Conservation (phyloP, 2,329 filamentous ascomycete species). For the Ceratocystis lukuohia region DNA sequence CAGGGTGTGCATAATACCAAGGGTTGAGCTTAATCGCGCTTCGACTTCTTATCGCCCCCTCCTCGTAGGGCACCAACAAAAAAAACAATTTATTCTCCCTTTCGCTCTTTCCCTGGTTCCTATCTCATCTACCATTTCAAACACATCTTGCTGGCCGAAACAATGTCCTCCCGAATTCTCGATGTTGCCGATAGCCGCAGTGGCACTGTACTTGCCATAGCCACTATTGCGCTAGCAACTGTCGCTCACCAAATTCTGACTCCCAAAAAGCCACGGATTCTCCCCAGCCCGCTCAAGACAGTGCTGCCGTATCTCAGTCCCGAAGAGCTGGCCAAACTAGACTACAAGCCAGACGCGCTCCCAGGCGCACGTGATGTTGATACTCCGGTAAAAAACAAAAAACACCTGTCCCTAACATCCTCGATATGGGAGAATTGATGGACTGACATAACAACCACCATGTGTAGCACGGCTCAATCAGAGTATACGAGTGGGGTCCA, state of each 20-base stretch:
- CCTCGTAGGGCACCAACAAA: not conserved
- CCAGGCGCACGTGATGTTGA: constrained; percentile 60
- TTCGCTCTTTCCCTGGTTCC: not conserved
- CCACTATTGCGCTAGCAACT: constrained; percentile 30
- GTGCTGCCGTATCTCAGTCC: constrained; percentile 28
- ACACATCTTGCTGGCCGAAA: not conserved
- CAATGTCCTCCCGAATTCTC: constrained; percentile 15
- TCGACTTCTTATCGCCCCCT: not conserved
- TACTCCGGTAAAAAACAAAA: constrained; percentile 37
- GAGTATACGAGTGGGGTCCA: constrained; percentile 75
- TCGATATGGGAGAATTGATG: not conserved
- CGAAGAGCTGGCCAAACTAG: constrained; percentile 29
- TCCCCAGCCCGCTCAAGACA: constrained; percentile 35
- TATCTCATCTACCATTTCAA: not conserved
- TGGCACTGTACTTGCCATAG: constrained; percentile 29
- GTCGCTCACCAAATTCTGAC: constrained; percentile 29
- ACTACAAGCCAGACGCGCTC: constrained; percentile 54
- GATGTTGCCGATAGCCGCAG: constrained; percentile 11
- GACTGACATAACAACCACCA: not conserved
- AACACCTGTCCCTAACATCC: not conserved
- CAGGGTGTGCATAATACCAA: not conserved
- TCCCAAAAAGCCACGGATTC: constrained; percentile 29
- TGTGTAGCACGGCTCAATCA: constrained; percentile 53
- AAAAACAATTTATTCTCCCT: not conserved
- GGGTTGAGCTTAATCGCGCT: not conserved